Conservation (phyloP, 768 basidiomycete species). For the Lactarius sanguifluus region DNA sequence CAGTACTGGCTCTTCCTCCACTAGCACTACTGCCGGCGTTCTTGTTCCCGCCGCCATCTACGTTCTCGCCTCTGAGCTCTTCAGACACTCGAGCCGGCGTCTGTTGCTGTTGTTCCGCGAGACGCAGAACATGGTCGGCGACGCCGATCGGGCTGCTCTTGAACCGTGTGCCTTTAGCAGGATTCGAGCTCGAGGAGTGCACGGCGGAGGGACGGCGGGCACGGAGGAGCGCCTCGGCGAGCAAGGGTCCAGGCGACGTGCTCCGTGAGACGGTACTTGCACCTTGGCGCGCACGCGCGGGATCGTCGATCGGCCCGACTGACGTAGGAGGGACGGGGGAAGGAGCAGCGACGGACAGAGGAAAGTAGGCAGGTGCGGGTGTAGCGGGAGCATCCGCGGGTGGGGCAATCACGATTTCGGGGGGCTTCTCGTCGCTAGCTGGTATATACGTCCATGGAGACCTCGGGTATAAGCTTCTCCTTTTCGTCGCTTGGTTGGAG, state of each 20-base stretch:
- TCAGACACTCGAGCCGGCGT: conserved; percentile 19
- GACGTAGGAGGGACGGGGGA: not conserved
- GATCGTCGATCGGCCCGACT: not conserved
- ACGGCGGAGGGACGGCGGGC: conserved; percentile 48
- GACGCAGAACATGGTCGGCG: conserved; percentile 47
- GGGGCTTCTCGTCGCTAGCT: conserved; percentile 5
- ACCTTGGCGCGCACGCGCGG: conserved; percentile 18
- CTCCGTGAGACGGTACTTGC: conserved; percentile 35
- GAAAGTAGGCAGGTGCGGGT: conserved; percentile 14
- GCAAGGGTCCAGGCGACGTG: conserved; percentile 52
- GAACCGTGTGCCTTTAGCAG: conserved; percentile 56
- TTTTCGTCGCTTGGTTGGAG: conserved; percentile 13
- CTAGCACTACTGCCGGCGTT: not conserved
- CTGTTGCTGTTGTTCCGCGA: conserved; percentile 21
- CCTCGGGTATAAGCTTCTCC: conserved; percentile 16
- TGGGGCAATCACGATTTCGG: not conserved
- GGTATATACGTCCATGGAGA: not conserved
- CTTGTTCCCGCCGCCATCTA: not conserved
- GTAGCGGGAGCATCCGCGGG: conserved; percentile 11
- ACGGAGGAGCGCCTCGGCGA: conserved; percentile 71
- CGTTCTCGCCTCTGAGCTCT: not conserved
- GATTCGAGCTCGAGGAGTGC: conserved; percentile 29
- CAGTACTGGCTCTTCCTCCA: not conserved
- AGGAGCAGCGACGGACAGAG: not conserved
- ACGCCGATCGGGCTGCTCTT: conserved; percentile 72